Base-by-base conservation (phyloP, 257 asterid species). In the Hygrophila difformis region DNA sequence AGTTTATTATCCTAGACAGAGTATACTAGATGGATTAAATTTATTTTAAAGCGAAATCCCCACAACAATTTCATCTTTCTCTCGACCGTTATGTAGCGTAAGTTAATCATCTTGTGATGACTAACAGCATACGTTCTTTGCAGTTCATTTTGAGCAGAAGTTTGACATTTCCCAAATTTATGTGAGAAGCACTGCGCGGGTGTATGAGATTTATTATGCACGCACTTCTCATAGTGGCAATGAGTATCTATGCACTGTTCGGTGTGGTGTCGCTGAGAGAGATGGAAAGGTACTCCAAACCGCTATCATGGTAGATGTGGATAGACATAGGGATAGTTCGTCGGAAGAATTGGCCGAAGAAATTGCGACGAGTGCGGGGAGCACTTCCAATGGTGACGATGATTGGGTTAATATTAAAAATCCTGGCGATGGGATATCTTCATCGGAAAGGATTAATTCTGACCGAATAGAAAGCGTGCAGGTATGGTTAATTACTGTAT, bases 151-250 rank as follows among this genome's bases (percentile, higher is more conserved):
- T 60, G 61, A 39, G 61, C 74, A 64, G 44, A 80, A 67, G 76
- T 66, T 66, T 40, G 84, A 76, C 18, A 61, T 86, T 43, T 53
- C 70, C 38, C 96, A 86, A 66, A 65, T 86, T 34, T 91, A 91
- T 71, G 79, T 86, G 44, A 82, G 95, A 44, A 91, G 99, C 71
- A 82, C 87, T 50, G 95, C 96, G 39, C 95, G 96, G 44, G 74
- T 75, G 38, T 86, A 72, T 60, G 99, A 91, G 73, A 65, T 86
- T 44, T 86, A 91, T 66, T 79, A 65, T 55, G 63, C 81, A 20
- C 55, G 48, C 26, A 58, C 82, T 59, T 66, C 57, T 53, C 55
- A 67, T 37, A 56, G 77, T 48, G 63, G 56, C 54, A 67, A 58
- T 55, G 87, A 74, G 69, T 91, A 91, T 63, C 81, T 91, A 40